Conservation (phyloP, 208 protist genomes). For the Acanthamoeba healyi region DNA sequence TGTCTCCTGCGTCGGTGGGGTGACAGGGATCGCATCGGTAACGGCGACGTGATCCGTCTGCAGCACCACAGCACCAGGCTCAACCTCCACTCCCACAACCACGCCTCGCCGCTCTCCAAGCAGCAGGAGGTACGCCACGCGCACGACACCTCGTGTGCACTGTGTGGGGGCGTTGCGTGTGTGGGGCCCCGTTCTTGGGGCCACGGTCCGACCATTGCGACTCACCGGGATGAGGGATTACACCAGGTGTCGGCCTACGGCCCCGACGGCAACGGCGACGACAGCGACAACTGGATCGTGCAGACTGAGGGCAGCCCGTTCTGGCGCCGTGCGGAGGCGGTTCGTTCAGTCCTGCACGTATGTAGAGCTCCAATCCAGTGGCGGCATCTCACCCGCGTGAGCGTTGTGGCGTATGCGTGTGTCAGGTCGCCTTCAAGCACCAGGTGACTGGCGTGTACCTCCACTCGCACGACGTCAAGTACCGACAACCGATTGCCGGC, state of each 20-base stretch:
- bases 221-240: background rate
- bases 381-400: too few relatives aligned
- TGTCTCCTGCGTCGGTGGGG: background rate
- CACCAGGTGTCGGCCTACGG: conserved; percentile 87
- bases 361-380: too few relatives aligned
- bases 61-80: conserved; percentile 79
- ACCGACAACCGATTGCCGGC: conserved; percentile 85
- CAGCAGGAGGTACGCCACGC: conserved; percentile 81
- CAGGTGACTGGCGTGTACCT: conserved; percentile 79
- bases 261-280: conserved; percentile 86
- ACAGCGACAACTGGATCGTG: conserved; percentile 87
- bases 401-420: too few relatives aligned
- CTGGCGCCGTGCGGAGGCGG: conserved; percentile 1
- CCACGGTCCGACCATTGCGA: too few relatives aligned
- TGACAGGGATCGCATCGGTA: conserved; percentile 80
- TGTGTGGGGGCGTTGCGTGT: too few relatives aligned
- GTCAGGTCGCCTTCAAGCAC: conserved; percentile 75
- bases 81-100: conserved; percentile 85
- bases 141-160: background rate
- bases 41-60: conserved; percentile 84
- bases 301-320: conserved; percentile 6
- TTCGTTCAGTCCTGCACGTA: too few relatives aligned
- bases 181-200: background rate
- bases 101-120: conserved; percentile 82
- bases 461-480: conserved; percentile 76